These are phyloP conservation scores for Cyclocybe aegerita DNA, from an alignment of 768 basidiomycete species.

Conservation along the genomic window DNA sequence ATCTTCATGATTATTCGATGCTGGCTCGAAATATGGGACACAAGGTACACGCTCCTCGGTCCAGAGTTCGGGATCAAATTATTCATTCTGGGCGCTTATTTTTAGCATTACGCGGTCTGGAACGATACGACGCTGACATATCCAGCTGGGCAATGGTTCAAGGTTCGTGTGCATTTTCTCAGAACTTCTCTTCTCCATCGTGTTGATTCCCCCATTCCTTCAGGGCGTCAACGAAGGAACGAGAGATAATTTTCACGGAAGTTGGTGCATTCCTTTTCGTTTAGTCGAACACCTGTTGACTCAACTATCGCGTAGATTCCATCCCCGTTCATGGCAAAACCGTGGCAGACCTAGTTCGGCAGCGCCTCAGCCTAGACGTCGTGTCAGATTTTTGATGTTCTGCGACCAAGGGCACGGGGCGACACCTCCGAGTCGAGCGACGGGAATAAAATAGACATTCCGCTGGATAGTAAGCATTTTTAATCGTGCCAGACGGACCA, in stretches of 20 bases:
- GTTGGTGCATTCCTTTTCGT: no score
- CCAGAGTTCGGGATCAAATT: background rate
- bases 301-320: slow-evolving; percentile 8
- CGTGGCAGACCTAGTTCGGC: slow-evolving; percentile 57
- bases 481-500: no score
- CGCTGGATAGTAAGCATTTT: no score
- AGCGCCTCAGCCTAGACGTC: slow-evolving; percentile 32
- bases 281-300: no score
- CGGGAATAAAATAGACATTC: no score
- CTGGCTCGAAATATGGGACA: slow-evolving; percentile 38
- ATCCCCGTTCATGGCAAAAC: slow-evolving; percentile 64
- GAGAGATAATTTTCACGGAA: background rate
- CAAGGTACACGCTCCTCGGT: slow-evolving; percentile 20
- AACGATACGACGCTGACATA: slow-evolving; percentile 12
- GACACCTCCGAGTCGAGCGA: no score
- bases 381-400: no score
- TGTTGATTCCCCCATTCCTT: no score
- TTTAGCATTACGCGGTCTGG: slow-evolving; percentile 14
- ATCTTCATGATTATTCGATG: slow-evolving; percentile 37
- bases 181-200: no score
- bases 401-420: no score
- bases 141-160: slow-evolving; percentile 7
- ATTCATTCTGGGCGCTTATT: background rate
- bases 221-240: no score
- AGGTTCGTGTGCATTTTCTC: background rate